Evolutionary conservation across 2,329 filamentous ascomycete genomes (phyloP), one percentile per base, ranked within the genome.

Genomic region (Calycina herbarum): DNA sequence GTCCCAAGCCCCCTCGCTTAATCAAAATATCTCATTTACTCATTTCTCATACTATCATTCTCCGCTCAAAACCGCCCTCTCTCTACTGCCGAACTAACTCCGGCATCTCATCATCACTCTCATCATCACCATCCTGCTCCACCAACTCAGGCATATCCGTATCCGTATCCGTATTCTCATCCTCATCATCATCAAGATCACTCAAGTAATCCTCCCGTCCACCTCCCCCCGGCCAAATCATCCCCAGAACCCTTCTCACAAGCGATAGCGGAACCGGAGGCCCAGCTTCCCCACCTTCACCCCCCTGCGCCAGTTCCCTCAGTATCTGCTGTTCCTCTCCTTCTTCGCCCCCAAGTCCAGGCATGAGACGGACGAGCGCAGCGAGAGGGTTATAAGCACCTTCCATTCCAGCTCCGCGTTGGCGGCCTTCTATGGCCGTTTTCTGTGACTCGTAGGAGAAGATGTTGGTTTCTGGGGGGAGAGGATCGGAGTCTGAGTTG

Each of bases 401-500:
- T 8, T 20, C 60, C 4, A 66, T 31, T 11, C 48, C 62, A 0
- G 42, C 31, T 7, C 29, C n/a, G 13, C 15, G 61, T 11, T 64
- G 59, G 3, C 40, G 51, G 4, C 61, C 56, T 51, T 70, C 64
- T 8, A 73, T 54, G 2, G 51, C 59, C 13, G 31, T 27, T 35
- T 67, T 59, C 57, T 75, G 75, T 17, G 59, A 31, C 38, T 68
- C 64, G 58, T 75, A 76, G 1, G 74, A 74, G 48, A 70, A 73
- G 10, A 74, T 69, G 60, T 73, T 77, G 1, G 63, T 35, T 31
- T 73, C 71, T n/a, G 76, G 76, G 10, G 76, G 75, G 4, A 77
- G 60, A 7, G 76, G 76, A 63, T 77, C 76, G 0, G 73, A 69
- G 48, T 77, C 76, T 5, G 74, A 76, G 60, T 76, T 77, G 29